Base-by-base conservation (phyloP, 2,329 filamentous ascomycete genomes). In the Aspergillus clavatus region DNA sequence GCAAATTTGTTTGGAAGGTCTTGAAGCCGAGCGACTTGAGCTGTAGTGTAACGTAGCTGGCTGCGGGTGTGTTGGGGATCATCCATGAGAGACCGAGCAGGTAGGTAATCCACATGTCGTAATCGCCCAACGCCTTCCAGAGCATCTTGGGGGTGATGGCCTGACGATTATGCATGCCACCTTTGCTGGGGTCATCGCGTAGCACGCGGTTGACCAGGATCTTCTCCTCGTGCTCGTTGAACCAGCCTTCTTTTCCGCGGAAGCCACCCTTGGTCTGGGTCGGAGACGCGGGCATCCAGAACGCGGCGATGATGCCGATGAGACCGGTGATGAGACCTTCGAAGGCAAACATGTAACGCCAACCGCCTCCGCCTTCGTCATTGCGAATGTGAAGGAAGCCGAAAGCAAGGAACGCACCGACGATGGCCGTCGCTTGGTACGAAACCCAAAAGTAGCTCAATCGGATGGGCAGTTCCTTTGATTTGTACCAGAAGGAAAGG, bases 401-500 rank as follows among this genome's bases (percentile, higher is more conserved):
- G 38, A 61, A 79, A 0, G 72, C 73, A 4, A 77, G 63, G 35
- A 77, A 70, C 0, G 75, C 62, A 10, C 74, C 60, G 1, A 75
- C 61, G 16, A 76, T 76, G 1, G 66, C 59, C 0, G 73, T 75
- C 0, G 62, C 62, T 39, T 74, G 53, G 10, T 84, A 80, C 0
- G 83, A 76, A 0, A 81, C 80, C 86, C 85, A 89, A 68, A 89
- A 89, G 57, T 75, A 80, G 53, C 80, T 79, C 14, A 89, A 68
- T 1, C 86, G 77, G 8, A 78, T 75, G 0, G 85, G 83, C 0
- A 90, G 71, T 60, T 89, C 86, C 42, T 75, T 75, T 0, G 80
- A 80, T 37, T 80, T 89, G 68, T 89, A 90, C 66, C 84, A 90
- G 63, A 89, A 89, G 3, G 80, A 83, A 4, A 88, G 71, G 64